Percentiles rank a stretch among this genome's conserved stretches.
Conservation (phyloP, 2,329 filamentous ascomycete genomes). For the Monosporascus sp. region DNA sequence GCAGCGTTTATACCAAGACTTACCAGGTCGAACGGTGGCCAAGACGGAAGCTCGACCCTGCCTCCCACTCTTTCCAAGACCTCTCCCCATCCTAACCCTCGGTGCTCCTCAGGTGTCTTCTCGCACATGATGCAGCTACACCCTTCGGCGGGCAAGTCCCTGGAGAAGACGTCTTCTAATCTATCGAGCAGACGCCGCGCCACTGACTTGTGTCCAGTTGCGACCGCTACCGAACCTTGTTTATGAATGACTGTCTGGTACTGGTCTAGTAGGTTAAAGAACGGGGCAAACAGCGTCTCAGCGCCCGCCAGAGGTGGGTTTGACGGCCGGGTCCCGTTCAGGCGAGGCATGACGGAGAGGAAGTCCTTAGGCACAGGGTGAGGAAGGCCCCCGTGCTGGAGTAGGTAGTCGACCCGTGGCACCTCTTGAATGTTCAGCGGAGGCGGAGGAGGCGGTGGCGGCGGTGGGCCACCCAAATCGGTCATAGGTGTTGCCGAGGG, state of each 20-base stretch:
- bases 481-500: slow-evolving; percentile 36
- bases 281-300: slow-evolving; percentile 73
- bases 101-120: slow-evolving; percentile 52
- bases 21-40: slow-evolving; percentile 81
- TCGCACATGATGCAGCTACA: slow-evolving; percentile 84
- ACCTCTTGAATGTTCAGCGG: slow-evolving; percentile 64
- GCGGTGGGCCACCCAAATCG: slow-evolving; percentile 41
- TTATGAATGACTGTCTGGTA: slow-evolving; percentile 77
- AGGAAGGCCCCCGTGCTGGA: slow-evolving; percentile 79
- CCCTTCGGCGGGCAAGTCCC: slow-evolving; percentile 82
- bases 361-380: slow-evolving; percentile 69
- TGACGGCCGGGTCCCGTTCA: slow-evolving; percentile 52
- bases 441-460: slow-evolving; percentile 69
- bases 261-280: slow-evolving; percentile 77
- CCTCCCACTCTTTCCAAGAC: slow-evolving; percentile 90
- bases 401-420: slow-evolving; percentile 84
- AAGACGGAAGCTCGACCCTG: slow-evolving; percentile 75
- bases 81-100: slow-evolving; percentile 88
- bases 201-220: slow-evolving; percentile 92
- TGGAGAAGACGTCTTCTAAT: slow-evolving; percentile 87
- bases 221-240: slow-evolving; percentile 87
- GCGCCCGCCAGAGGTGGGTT: slow-evolving; percentile 63
- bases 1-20: slow-evolving; percentile 56
- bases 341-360: slow-evolving; percentile 57
- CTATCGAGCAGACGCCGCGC: slow-evolving; percentile 84